phyloP scores from a whole-genome alignment of 106 monocot genomes.

The Xerophyta viscosa region DNA sequence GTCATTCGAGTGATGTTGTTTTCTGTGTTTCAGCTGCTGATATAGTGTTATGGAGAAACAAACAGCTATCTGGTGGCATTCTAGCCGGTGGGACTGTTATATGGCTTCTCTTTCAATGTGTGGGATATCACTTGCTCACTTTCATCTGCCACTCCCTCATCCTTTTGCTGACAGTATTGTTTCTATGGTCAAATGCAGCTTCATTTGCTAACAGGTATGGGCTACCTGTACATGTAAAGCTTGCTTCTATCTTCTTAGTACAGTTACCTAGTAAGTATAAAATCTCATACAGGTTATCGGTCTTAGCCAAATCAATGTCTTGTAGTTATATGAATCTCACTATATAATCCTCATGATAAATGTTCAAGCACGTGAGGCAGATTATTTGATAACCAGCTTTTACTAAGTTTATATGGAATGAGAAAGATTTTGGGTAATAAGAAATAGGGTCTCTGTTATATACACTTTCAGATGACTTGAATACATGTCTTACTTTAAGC shows the following conservation, averaged over 20 bases:
- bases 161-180: slow-evolving; percentile 26
- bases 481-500: too few species aligned
- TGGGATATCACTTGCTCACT: slow-evolving; percentile 55
- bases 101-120: slow-evolving; percentile 77
- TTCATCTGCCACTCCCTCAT: slow-evolving; percentile 64
- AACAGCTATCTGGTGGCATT: slow-evolving; percentile 47
- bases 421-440: too few species aligned
- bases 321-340: too few species aligned
- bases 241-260: neutral
- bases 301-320: too few species aligned
- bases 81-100: slow-evolving; percentile 45
- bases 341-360: too few species aligned
- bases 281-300: too few species aligned
- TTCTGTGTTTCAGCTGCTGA: slow-evolving; percentile 46
- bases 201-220: slow-evolving; percentile 49
- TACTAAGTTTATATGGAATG: too few species aligned
- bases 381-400: too few species aligned
- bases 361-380: too few species aligned
- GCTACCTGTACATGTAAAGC: neutral
- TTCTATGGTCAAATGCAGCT: slow-evolving; percentile 57
- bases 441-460: too few species aligned
- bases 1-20: neutral
- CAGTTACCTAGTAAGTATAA: too few species aligned
- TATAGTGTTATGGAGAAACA: slow-evolving; percentile 67
- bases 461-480: too few species aligned